phyloP scores from a whole-genome alignment of 2,329 filamentous ascomycete genomes.

The Aspergillus sp. region DNA sequence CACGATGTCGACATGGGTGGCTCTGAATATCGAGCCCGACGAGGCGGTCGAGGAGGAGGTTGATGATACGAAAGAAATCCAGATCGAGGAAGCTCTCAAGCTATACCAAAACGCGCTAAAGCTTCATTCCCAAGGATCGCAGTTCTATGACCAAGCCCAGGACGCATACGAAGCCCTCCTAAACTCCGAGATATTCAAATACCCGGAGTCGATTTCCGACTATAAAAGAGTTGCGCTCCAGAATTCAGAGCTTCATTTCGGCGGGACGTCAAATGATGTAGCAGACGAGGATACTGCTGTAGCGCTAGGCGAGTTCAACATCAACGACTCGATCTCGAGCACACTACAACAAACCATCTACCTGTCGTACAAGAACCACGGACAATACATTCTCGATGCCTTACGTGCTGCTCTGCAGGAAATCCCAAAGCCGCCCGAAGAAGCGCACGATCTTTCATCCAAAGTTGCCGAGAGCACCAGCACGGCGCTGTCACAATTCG shows the following conservation, averaged over 20 bases:
- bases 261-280: conserved; percentile 42
- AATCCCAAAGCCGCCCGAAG: conserved; percentile 16
- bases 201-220: conserved; percentile 81
- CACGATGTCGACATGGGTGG: conserved; percentile 67
- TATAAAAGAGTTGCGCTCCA: conserved; percentile 68
- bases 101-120: conserved; percentile 89
- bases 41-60: conserved; percentile 86
- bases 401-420: conserved; percentile 54
- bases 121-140: conserved; percentile 81
- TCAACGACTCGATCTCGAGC: conserved; percentile 72
- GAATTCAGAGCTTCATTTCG: conserved; percentile 43
- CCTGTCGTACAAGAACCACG: conserved; percentile 92
- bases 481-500: conserved; percentile 54
- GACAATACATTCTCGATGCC: conserved; percentile 82
- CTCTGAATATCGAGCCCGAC: conserved; percentile 92
- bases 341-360: conserved; percentile 87
- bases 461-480: conserved; percentile 38
- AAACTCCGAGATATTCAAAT: conserved; percentile 89
- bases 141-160: conserved; percentile 71
- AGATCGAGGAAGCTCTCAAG: conserved; percentile 96
- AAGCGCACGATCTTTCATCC: conserved; percentile 13
- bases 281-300: conserved; percentile 23
- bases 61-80: conserved; percentile 92
- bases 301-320: conserved; percentile 53
- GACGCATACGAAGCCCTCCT: conserved; percentile 84